Evolutionary conservation across 768 basidiomycete species (phyloP).

Genomic region (Rossbeevera mucosa): DNA sequence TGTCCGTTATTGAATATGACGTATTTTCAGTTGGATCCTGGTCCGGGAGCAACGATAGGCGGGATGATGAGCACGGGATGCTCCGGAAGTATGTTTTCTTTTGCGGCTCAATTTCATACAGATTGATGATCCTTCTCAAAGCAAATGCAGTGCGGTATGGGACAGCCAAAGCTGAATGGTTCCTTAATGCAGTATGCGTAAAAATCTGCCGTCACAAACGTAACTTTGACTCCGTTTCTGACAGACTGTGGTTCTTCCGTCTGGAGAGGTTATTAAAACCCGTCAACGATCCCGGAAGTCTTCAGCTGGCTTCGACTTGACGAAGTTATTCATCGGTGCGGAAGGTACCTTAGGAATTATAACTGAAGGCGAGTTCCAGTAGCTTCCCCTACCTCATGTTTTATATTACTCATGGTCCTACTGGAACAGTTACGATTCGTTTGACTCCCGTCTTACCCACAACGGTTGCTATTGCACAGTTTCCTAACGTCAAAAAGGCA

Average conservation of each 20-base stretch:
- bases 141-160: constrained; percentile 85
- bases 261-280: constrained; percentile 89
- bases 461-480: constrained; percentile 77
- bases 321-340: constrained; percentile 84
- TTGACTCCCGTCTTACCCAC: constrained; percentile 80
- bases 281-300: constrained; percentile 75
- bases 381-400: not conserved
- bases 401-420: not conserved
- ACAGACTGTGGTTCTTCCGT: constrained; percentile 85
- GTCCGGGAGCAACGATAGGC: constrained; percentile 75
- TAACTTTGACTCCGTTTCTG: not conserved
- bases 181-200: constrained; percentile 69
- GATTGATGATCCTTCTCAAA: constrained; percentile 19
- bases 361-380: constrained; percentile 58
- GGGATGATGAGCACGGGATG: constrained; percentile 88
- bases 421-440: constrained; percentile 61
- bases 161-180: constrained; percentile 88
- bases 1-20: not conserved
- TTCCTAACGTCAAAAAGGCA: constrained; percentile 70
- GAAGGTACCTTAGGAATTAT: constrained; percentile 82
- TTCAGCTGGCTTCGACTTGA: constrained; percentile 81
- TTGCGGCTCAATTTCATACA: not conserved
- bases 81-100: constrained; percentile 58
- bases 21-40: constrained; percentile 60
- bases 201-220: not conserved